These are phyloP conservation scores for Blastocladiella emersonii DNA, from an alignment of 371 early-diverging fungal genomes.

Conservation along the genomic window DNA sequence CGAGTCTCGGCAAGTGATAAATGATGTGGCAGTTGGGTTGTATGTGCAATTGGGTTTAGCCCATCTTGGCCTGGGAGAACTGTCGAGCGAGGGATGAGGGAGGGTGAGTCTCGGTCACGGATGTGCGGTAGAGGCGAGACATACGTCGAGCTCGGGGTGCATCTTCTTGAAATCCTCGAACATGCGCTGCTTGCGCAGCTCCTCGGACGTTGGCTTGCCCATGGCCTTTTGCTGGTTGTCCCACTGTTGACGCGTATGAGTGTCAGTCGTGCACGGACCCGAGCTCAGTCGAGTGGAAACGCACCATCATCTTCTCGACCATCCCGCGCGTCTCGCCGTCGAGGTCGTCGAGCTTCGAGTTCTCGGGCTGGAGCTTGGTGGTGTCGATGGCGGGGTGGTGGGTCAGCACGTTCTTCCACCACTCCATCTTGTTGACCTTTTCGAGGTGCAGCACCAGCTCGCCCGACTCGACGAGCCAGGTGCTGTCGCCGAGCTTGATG, in stretches of 20 bases:
- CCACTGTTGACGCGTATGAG: constrained; percentile 34
- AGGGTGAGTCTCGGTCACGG: neutral
- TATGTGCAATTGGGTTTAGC: neutral
- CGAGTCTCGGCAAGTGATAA: too few species aligned
- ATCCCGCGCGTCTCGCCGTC: constrained; percentile 82
- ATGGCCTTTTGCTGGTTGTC: constrained; percentile 80
- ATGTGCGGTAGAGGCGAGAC: neutral
- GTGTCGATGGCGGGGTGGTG: constrained; percentile 74
- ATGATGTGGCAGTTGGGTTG: too few species aligned
- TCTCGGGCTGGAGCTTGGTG: constrained; percentile 80
- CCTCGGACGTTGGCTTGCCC: constrained; percentile 70
- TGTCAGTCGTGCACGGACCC: neutral
- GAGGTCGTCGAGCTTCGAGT: constrained; percentile 70
- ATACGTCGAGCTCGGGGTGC: constrained; percentile 9
- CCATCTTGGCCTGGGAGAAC: constrained; percentile 4
- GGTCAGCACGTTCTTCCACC: constrained; percentile 82
- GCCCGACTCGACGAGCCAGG: constrained; percentile 66
- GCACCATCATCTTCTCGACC: constrained; percentile 73
- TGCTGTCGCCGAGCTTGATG: constrained; percentile 64
- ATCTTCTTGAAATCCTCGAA: constrained; percentile 60
- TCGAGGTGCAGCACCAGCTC: constrained; percentile 68
- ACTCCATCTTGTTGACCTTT: constrained; percentile 65
- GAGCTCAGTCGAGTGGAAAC: neutral
- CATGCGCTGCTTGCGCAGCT: constrained; percentile 57
- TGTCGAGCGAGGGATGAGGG: neutral